A percentile compares a stretch with the other conserved stretches of the same genome.
Conservation (phyloP, 805 yeast species). For the Saturnispora bothae region DNA sequence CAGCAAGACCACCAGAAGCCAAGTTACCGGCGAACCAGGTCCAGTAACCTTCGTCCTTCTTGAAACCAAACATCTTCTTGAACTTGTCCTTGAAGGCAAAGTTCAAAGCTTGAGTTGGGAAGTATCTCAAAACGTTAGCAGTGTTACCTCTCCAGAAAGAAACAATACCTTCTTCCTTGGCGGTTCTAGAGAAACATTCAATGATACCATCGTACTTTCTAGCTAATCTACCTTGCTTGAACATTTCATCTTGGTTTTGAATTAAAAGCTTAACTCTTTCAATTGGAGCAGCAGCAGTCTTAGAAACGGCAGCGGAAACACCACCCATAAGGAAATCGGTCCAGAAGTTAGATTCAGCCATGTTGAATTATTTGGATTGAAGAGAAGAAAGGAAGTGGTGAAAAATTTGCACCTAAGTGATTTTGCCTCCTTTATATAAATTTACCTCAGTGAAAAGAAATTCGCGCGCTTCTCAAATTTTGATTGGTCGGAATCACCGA, state of each 20-base stretch:
- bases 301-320: slow-evolving; percentile 97
- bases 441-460: background rate
- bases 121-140: slow-evolving; percentile 96
- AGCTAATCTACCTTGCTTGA: slow-evolving; percentile 92
- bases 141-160: slow-evolving; percentile 99
- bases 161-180: slow-evolving; percentile 82
- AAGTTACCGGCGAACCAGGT: slow-evolving; percentile 95
- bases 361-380: slow-evolving; percentile 15
- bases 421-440: background rate
- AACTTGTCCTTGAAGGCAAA: slow-evolving; percentile 97
- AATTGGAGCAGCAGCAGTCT: slow-evolving; percentile 95
- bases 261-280: slow-evolving; percentile 94
- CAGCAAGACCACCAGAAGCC: slow-evolving; percentile 98
- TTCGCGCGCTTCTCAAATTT: slow-evolving; percentile 1
- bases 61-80: slow-evolving; percentile 92
- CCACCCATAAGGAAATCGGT: slow-evolving; percentile 92
- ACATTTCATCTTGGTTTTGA: slow-evolving; percentile 97
- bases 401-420: slow-evolving; percentile 1
- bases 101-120: slow-evolving; percentile 98
- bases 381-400: slow-evolving; percentile 4
- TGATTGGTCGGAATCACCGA: no score
- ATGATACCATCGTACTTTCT: slow-evolving; percentile 78
- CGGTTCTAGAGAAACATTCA: slow-evolving; percentile 93
- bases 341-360: slow-evolving; percentile 34
- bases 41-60: slow-evolving; percentile 90